Conservation (phyloP, 139 green algal genomes). For the Astrephomene gubernaculifera region DNA sequence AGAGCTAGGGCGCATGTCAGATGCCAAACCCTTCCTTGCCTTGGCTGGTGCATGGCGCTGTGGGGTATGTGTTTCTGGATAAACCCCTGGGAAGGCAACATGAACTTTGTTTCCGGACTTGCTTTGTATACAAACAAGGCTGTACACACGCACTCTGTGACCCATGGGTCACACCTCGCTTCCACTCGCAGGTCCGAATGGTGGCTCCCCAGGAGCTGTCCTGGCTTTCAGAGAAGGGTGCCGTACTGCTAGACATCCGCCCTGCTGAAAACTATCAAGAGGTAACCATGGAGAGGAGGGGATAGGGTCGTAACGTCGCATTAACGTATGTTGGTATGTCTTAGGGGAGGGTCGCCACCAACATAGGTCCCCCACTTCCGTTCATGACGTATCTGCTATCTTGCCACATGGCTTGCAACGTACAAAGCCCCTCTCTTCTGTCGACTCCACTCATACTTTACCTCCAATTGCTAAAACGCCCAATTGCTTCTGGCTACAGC, state of each 20-base stretch:
- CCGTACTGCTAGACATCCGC: constrained; percentile 65
- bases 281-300: too few relatives aligned
- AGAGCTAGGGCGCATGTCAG: too few relatives aligned
- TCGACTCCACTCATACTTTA: too few relatives aligned
- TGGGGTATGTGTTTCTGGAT: background rate
- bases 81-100: background rate
- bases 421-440: too few relatives aligned
- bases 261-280: constrained; percentile 55
- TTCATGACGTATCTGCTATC: background rate
- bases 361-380: too few relatives aligned
- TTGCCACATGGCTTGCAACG: background rate
- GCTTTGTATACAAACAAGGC: background rate
- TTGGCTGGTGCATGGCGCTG: too few relatives aligned
- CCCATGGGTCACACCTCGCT: background rate
- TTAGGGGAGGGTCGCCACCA: too few relatives aligned
- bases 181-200: constrained; percentile 53
- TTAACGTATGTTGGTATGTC: too few relatives aligned
- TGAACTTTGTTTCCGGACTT: background rate
- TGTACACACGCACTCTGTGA: background rate
- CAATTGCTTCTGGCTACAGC: too few relatives aligned
- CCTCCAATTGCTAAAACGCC: too few relatives aligned
- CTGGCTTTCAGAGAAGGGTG: constrained; percentile 49
- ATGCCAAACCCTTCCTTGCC: too few relatives aligned
- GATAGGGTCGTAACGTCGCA: too few relatives aligned
- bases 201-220: constrained; percentile 64